A percentile compares a stretch with the other conserved stretches of the same genome.
phyloP scores from a whole-genome alignment of 2,329 filamentous ascomycete genomes.

The Colletotrichum euphorbiae region DNA sequence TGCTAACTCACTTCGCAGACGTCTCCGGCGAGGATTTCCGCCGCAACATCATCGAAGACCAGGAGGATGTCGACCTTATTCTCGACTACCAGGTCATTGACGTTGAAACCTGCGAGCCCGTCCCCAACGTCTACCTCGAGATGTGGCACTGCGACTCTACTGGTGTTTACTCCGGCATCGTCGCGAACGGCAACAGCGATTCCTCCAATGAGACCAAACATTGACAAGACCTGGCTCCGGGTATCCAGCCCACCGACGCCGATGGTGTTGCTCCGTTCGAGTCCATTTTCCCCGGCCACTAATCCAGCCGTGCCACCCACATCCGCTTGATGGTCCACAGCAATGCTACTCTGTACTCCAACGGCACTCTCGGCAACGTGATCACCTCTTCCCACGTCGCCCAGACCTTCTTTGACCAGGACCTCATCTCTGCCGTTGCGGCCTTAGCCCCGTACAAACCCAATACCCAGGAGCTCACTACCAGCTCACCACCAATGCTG shows the following conservation, averaged over 20 bases:
- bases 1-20: constrained; percentile 33
- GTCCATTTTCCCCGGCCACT: constrained; percentile 58
- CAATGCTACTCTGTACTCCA: constrained; percentile 47
- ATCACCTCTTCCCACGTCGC: constrained; percentile 67
- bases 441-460: constrained; percentile 55
- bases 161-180: constrained; percentile 58
- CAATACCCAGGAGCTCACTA: constrained; percentile 58
- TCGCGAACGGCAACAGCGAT: constrained; percentile 50
- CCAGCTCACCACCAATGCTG: constrained; percentile 58
- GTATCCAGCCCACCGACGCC: constrained; percentile 52
- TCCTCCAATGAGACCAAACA: constrained; percentile 45
- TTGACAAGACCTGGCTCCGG: constrained; percentile 54
- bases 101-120: constrained; percentile 54
- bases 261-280: constrained; percentile 56
- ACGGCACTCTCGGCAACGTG: constrained; percentile 52
- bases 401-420: constrained; percentile 72
- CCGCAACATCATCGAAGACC: constrained; percentile 53
- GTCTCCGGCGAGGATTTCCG: constrained; percentile 54
- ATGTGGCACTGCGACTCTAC: constrained; percentile 60
- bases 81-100: constrained; percentile 59
- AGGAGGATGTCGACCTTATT: constrained; percentile 54
- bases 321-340: constrained; percentile 53
- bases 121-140: constrained; percentile 55
- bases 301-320: constrained; percentile 54
- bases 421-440: constrained; percentile 63